These are phyloP conservation scores for Erysimum cheiri DNA, from an alignment of 441 rosid genomes.

Conservation along the genomic window DNA sequence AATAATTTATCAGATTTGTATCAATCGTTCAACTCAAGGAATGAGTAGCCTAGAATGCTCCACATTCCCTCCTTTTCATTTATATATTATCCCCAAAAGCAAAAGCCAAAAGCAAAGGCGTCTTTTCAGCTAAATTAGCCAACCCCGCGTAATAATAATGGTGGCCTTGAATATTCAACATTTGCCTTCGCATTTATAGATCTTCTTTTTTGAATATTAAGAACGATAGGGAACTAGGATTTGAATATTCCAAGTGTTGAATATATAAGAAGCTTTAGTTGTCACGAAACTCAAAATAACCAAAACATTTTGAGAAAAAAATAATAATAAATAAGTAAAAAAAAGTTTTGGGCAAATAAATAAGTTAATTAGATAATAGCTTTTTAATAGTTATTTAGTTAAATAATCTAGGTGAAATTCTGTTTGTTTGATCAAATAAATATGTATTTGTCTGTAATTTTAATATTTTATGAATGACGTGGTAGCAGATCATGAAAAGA, in stretches of 20 bases:
- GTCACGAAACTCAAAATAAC: neutral
- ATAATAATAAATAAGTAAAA: neutral
- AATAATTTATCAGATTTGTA: constrained; percentile 1
- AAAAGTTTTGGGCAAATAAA: neutral
- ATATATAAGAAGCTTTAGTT: neutral
- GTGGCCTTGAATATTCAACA: constrained; percentile 24
- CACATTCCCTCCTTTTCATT: neutral
- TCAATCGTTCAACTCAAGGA: constrained; percentile 1
- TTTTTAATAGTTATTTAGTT: neutral
- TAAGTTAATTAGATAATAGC: neutral
- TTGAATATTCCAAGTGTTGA: constrained; percentile 29
- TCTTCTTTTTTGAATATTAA: constrained; percentile 13
- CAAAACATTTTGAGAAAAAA: neutral
- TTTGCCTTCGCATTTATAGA: constrained; percentile 11
- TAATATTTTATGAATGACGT: neutral
- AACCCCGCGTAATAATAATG: constrained; percentile 7
- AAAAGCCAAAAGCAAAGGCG: constrained; percentile 25
- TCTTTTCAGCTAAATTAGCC: constrained; percentile 10
- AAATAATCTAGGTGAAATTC: neutral
- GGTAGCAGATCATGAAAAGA: neutral
- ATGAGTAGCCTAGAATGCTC: constrained; percentile 12
- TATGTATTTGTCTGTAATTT: neutral
- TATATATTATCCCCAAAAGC: neutral
- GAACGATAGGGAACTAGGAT: constrained; percentile 8
- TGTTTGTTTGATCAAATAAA: neutral